Base-by-base conservation (phyloP, 768 basidiomycete species). In the Mycena galericulata region DNA sequence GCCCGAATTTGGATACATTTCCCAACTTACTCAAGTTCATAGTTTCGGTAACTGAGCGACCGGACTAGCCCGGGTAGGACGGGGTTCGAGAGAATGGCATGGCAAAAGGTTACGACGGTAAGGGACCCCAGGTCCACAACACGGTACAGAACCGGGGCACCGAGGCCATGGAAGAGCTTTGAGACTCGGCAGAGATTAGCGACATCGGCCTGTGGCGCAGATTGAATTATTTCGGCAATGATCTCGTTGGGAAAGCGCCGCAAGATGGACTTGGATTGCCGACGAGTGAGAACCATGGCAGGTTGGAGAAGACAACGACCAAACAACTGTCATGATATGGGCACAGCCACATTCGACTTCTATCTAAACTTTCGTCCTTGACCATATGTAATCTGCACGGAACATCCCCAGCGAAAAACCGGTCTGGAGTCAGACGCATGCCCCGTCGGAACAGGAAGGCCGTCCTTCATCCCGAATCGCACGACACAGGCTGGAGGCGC, bases 131-230 rank as follows among this genome's bases (percentile, higher is more conserved):
- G 54, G 1, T 29, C 4, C 0, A 64, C 53, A 18, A 29, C 45
- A 5, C 54, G 62, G 36, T 55, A 55, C 45, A 64, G 24, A 47
- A 51, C 12, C 1, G 55, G 30, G 5, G 17, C 41, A 17, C 9
- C 41, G 30, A 65, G 36, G 7, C 18, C 47, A 15, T 65, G 55
- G 36, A 65, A 65, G 26, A 41, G 49, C 24, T 65, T 50, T 18
- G 47, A 65, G 14, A 54, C 30, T 8, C 38, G n/a, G 47, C 64
- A 65, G 3, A 65, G 38, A 22, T 36, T 11, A 7, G 30, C 22
- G 22, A 29, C 34, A 12, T 65, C 64, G 7, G 24, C 17, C 12
- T 0, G 18, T 0, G 46, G 36, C 3, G 22, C 38, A n/a, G 18
- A n/a, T 27, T 36, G 46, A 7, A 58, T 50, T n/a, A 65, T 65